Base-by-base conservation (phyloP, 2,329 filamentous ascomycete species). In the Xylariomycetidae sp. region DNA sequence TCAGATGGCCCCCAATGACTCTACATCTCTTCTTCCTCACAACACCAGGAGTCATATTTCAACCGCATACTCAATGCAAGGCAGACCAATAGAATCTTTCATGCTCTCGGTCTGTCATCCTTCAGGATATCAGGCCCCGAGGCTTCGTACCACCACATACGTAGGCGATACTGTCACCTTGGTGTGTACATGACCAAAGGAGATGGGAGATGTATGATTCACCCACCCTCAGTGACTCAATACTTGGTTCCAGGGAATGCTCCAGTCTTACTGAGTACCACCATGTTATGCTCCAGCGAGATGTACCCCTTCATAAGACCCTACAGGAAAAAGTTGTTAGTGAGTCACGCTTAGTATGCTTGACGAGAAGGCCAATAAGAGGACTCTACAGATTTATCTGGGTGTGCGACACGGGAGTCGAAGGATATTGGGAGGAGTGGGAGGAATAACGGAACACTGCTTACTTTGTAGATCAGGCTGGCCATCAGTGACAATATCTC, bases 251-350 rank as follows among this genome's bases (percentile, higher is more conserved):
- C 89, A 1, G 94, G 92, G 54, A 98, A 98, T 3, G 92, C 90
- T 25, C 86, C 88, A 38, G 77, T 85, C 62, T 96, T 97, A 60
- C 88, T 96, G 37, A 98, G 66, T 14, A 98, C 92, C 17, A 98
- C 85, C 47, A 89, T 89, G 20, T 84, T 85, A 48, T 85, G 80
- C 48, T 95, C 89, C 34, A 90, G 83, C 19, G 90, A 83, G 48
- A 98, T 98, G 62, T 98, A 98, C 25, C 94, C 92, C 64, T 97
- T 98, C 86, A 98, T 95, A 16, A 92, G 71, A 38, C 85, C 85
- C 88, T 95, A 23, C n/a, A n/a, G n/a, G n/a, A 23, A 23, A 23
- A 23, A 23, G 20, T 23, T 23, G 8, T n/a, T n/a, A 8, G 20
- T 8, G n/a, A 23, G n/a, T n/a, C n/a, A n/a, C n/a, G n/a, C n/a